Evolutionary conservation across 73 alveolate genomes (phyloP).

Genomic region (Halteria grandinella): DNA sequence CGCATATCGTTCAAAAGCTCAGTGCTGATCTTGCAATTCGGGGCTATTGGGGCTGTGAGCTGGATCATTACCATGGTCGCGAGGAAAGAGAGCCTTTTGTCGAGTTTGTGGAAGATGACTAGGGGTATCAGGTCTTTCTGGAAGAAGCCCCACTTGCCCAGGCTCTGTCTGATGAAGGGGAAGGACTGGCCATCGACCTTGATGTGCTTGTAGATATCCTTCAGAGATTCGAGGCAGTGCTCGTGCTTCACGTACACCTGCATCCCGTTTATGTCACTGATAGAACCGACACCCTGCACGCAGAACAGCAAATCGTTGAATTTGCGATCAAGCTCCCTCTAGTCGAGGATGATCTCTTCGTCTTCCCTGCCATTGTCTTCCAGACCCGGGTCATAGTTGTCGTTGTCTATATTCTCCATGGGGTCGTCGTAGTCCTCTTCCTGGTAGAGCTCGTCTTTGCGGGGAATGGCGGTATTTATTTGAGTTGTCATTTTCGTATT

Average conservation of each 20-base stretch:
- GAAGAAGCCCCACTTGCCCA: constrained; percentile 76
- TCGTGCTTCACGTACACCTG: constrained; percentile 72
- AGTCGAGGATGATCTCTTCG: not conserved
- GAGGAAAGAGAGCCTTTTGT: constrained; percentile 72
- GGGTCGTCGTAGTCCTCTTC: constrained; percentile 25
- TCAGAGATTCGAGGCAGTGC: constrained; percentile 63
- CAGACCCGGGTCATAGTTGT: constrained; percentile 5
- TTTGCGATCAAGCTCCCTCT: not conserved
- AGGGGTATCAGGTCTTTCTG: constrained; percentile 78
- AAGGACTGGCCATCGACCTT: constrained; percentile 76
- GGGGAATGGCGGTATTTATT: too few relatives aligned
- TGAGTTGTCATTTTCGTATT: too few relatives aligned
- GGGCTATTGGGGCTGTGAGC: constrained; percentile 64
- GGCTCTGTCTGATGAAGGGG: constrained; percentile 67
- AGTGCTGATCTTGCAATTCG: constrained; percentile 24
- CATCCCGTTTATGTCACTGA: constrained; percentile 52
- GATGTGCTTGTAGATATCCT: constrained; percentile 52
- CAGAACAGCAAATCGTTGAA: constrained; percentile 22
- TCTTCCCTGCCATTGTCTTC: constrained; percentile 10
- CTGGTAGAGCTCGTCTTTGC: not conserved
- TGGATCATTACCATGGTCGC: constrained; percentile 68
- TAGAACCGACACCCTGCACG: constrained; percentile 65
- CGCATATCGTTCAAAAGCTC: constrained; percentile 49
- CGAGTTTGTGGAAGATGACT: constrained; percentile 75
- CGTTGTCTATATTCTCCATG: constrained; percentile 23